phyloP scores from a whole-genome alignment of 208 protist species.

The Strigomonas galati region DNA sequence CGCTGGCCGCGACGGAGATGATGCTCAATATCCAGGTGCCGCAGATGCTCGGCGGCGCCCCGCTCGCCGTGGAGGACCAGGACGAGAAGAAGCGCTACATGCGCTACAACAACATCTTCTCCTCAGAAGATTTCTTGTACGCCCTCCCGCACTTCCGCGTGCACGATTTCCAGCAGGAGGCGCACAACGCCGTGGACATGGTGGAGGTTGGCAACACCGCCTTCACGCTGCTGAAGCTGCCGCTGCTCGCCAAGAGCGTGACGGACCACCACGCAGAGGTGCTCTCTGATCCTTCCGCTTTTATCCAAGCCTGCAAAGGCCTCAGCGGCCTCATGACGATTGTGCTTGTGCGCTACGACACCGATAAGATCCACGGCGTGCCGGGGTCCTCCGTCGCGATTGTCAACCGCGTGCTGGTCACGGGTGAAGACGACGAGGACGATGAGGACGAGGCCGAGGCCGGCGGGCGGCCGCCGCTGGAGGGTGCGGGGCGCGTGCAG shows the following conservation, averaged over 20 bases:
- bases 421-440: slow-evolving; percentile 19
- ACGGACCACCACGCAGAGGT: slow-evolving; percentile 17
- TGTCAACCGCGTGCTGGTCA: slow-evolving; percentile 59
- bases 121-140: slow-evolving; percentile 85
- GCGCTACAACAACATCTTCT: slow-evolving; percentile 84
- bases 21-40: slow-evolving; percentile 49
- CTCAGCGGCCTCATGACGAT: slow-evolving; percentile 60
- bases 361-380: slow-evolving; percentile 67
- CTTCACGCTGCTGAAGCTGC: slow-evolving; percentile 59
- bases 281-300: slow-evolving; percentile 17
- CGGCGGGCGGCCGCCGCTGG: background rate
- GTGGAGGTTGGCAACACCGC: slow-evolving; percentile 55
- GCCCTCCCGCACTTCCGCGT: slow-evolving; percentile 66
- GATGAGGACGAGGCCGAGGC: slow-evolving; percentile 10
- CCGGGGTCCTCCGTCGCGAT: slow-evolving; percentile 66
- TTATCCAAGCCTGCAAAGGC: slow-evolving; percentile 58
- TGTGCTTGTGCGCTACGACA: slow-evolving; percentile 76
- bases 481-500: slow-evolving; percentile 53
- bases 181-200: slow-evolving; percentile 17
- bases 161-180: slow-evolving; percentile 41
- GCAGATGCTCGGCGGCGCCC: slow-evolving; percentile 38
- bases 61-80: slow-evolving; percentile 33
- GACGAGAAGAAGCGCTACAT: slow-evolving; percentile 56
- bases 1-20: slow-evolving; percentile 88
- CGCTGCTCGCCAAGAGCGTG: slow-evolving; percentile 56